phyloP scores from a whole-genome alignment of 495 filamentous ascomycete species.

The Cryomyces minteri region DNA sequence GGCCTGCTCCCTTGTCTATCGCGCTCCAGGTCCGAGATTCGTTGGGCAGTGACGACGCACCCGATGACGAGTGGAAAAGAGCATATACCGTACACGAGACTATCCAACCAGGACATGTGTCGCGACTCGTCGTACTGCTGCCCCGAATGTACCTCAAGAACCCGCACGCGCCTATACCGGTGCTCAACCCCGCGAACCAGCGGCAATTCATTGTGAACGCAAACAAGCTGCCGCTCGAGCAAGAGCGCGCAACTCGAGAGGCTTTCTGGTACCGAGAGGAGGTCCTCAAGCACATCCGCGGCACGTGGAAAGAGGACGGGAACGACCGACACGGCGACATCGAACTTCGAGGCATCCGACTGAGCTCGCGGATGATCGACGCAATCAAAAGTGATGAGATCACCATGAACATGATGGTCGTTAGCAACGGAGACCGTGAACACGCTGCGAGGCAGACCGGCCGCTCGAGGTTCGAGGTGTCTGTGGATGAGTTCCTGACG shows the following conservation, averaged over 20 bases:
- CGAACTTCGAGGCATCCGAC: conserved; percentile 53
- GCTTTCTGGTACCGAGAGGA: conserved; percentile 87
- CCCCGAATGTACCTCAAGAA: conserved; percentile 59
- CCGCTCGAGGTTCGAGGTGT: conserved; percentile 34
- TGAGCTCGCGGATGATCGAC: conserved; percentile 67
- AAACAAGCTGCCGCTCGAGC: conserved; percentile 56
- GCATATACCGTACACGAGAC: conserved; percentile 35
- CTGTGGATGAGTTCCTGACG: conserved; percentile 52
- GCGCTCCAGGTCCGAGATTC: conserved; percentile 28
- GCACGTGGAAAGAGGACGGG: conserved; percentile 47
- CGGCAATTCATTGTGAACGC: conserved; percentile 81
- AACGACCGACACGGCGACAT: conserved; percentile 45
- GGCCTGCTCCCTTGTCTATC: conserved; percentile 54
- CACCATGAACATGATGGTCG: conserved; percentile 41
- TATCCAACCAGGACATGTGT: conserved; percentile 60
- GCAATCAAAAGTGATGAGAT: conserved; percentile 68
- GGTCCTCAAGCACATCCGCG: conserved; percentile 51
- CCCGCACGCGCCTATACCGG: conserved; percentile 59
- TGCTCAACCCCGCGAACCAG: conserved; percentile 54
- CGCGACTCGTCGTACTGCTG: conserved; percentile 57
- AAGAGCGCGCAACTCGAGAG: conserved; percentile 60
- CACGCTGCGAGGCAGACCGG: conserved; percentile 22
- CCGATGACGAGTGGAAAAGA: neutral
- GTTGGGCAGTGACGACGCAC: neutral
- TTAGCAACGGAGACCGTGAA: conserved; percentile 8